These are phyloP conservation scores for Phyllosticta ampelicida DNA, from an alignment of 2,329 filamentous ascomycete genomes.

Conservation along the genomic window DNA sequence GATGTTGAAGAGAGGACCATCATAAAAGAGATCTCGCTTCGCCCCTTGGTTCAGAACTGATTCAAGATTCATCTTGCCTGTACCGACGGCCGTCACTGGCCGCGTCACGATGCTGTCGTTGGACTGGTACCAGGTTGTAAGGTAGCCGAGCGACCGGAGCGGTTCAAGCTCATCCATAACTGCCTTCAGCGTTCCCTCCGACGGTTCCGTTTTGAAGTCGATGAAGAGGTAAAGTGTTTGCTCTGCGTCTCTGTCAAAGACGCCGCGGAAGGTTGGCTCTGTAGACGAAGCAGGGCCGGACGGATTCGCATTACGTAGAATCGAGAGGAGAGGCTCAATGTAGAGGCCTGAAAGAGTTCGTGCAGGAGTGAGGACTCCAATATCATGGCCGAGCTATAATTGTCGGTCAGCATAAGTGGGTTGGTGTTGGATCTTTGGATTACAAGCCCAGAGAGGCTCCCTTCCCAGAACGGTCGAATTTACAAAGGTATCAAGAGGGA, in stretches of 20 bases:
- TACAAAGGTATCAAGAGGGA: background rate
- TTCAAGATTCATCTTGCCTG: constrained; percentile 43
- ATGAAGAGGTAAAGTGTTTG: constrained; percentile 57
- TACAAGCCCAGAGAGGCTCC: background rate
- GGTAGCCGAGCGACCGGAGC: constrained; percentile 41
- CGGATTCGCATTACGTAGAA: constrained; percentile 47
- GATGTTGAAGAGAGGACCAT: constrained; percentile 43
- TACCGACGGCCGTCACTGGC: constrained; percentile 52
- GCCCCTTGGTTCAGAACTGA: constrained; percentile 31
- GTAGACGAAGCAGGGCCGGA: constrained; percentile 36
- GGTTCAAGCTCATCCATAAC: constrained; percentile 48
- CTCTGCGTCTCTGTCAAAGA: constrained; percentile 47
- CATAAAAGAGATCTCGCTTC: constrained; percentile 49
- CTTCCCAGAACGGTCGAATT: background rate
- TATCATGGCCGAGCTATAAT: constrained; percentile 44
- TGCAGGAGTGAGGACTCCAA: constrained; percentile 38
- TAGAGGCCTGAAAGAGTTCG: constrained; percentile 49
- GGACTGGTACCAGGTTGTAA: constrained; percentile 42
- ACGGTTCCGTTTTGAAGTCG: constrained; percentile 50
- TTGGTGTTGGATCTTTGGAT: background rate
- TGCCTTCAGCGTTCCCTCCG: constrained; percentile 41
- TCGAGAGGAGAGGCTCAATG: constrained; percentile 47
- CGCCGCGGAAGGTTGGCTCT: constrained; percentile 28
- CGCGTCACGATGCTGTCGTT: constrained; percentile 37
- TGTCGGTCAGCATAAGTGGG: background rate